Evolutionary conservation across 352 stramenopile species (phyloP), one percentile per base, ranked within the genome.

Genomic region (Plasmopara muralis): DNA sequence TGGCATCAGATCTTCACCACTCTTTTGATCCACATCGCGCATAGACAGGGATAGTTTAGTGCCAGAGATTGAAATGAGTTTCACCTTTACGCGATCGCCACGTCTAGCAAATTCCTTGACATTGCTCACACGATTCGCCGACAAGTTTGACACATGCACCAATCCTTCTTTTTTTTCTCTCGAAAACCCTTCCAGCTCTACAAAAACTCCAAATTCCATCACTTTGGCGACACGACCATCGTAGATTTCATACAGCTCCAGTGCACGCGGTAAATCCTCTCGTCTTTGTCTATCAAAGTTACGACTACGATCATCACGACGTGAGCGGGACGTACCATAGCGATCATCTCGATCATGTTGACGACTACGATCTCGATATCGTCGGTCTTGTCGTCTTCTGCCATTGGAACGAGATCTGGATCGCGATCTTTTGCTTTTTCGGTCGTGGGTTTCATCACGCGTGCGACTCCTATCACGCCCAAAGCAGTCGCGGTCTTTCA

Each of bases 121-220:
- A 54, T 96, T 86, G 51, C 82, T 66, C 18, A 98, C 74, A 31
- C 93, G 85, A 63, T 75, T 68, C 51, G 87, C 66, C 5, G 86
- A 90, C 29, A 99, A 55, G 60, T 98, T 96, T 12, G 83, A 89
- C 5, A 98, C 84, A 61, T 98, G 96, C 20, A 98, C 95, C 7
- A 99, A 80, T 20, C 96, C 96, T 72, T 98, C 93, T 41, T 87
- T 79, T 25, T 78, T 75, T 16, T 85, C 76, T 47, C 59, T 58
- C 13, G 57, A 49, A 18, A 83, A 73, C 2, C 78, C 66, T 20
- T 90, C 69, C 25, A 98, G 71, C 60, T 98, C 93, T 4, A 99
- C 93, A 69, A 98, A 97, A 18, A 95, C 83, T 8, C 97, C 97
- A 86, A 98, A 98, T 55, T 99, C 95, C 68, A 98, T 93, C 20